Percentiles rank a stretch among this genome's conserved stretches.
Evolutionary conservation across 2,329 filamentous ascomycete species (phyloP).

Genomic region (Colletotrichum sp.): DNA sequence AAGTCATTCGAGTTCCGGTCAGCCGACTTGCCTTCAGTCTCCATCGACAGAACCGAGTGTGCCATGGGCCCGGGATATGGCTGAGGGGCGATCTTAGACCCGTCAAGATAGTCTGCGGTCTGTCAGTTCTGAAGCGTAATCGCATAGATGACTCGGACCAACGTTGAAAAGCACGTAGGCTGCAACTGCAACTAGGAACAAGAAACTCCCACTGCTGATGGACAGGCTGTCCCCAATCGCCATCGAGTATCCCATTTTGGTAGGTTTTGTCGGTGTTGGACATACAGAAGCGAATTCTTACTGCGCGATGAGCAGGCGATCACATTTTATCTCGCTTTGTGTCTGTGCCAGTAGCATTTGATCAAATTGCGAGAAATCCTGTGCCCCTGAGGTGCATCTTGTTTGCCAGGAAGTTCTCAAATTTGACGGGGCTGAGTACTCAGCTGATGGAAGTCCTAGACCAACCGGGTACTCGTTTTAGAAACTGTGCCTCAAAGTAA

Average conservation of each 20-base stretch:
- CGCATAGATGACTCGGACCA: rapidly evolving
- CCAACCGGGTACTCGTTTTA: neutral
- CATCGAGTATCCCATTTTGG: neutral
- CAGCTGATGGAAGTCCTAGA: neutral
- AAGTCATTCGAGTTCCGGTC: neutral
- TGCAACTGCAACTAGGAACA: neutral
- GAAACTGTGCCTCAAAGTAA: neutral
- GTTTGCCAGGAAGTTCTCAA: neutral
- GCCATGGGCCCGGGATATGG: neutral
- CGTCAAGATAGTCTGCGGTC: neutral
- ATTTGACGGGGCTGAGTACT: neutral
- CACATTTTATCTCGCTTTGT: rapidly evolving
- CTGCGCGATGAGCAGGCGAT: neutral
- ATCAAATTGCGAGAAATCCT: neutral
- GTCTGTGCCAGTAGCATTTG: rapidly evolving
- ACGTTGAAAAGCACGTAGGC: neutral
- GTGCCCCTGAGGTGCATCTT: neutral
- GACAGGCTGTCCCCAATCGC: rapidly evolving
- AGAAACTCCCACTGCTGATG: neutral
- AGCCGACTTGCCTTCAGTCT: neutral
- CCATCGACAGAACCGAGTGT: neutral
- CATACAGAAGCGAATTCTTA: rapidly evolving
- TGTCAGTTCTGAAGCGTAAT: neutral
- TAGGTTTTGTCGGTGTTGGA: neutral
- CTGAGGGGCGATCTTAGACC: neutral